Conservation (phyloP, 768 basidiomycete species). For the Phlebiopsis gigantea region DNA sequence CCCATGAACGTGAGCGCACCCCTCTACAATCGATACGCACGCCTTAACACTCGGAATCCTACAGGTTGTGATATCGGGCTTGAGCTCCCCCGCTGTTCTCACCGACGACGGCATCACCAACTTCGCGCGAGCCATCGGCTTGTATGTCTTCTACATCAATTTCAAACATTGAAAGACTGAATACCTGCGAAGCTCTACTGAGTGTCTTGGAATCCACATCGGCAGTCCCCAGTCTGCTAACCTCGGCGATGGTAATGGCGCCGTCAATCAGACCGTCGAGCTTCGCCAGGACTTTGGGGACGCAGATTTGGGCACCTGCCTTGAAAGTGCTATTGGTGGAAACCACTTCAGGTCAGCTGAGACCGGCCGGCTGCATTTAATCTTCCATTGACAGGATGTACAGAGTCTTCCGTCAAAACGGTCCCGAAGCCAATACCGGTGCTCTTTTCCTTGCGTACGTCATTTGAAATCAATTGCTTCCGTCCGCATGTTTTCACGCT, state of each 20-base stretch:
- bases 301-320: conserved; percentile 35
- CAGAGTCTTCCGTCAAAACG: conserved; percentile 57
- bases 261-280: conserved; percentile 39
- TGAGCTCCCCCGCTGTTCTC: conserved; percentile 52
- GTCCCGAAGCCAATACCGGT: conserved; percentile 40
- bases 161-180: conserved; percentile 19
- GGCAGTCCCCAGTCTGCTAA: conserved; percentile 37
- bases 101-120: conserved; percentile 52
- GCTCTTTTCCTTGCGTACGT: conserved; percentile 58
- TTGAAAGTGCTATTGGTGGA: conserved; percentile 40
- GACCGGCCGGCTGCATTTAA: too few relatives aligned
- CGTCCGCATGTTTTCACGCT: background rate
- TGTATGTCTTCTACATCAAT: conserved; percentile 35
- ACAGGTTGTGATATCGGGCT: conserved; percentile 60
- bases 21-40: background rate
- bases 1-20: conserved; percentile 36
- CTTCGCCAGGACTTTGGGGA: conserved; percentile 38
- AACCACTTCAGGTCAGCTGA: conserved; percentile 48
- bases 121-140: conserved; percentile 57
- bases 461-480: background rate
- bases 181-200: conserved; percentile 21
- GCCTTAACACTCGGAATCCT: background rate
- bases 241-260: conserved; percentile 44
- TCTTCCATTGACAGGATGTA: background rate
- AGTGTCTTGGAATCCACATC: conserved; percentile 35